Conservation (phyloP, 2,329 filamentous ascomycete genomes). For the Cercospora brassicicola region DNA sequence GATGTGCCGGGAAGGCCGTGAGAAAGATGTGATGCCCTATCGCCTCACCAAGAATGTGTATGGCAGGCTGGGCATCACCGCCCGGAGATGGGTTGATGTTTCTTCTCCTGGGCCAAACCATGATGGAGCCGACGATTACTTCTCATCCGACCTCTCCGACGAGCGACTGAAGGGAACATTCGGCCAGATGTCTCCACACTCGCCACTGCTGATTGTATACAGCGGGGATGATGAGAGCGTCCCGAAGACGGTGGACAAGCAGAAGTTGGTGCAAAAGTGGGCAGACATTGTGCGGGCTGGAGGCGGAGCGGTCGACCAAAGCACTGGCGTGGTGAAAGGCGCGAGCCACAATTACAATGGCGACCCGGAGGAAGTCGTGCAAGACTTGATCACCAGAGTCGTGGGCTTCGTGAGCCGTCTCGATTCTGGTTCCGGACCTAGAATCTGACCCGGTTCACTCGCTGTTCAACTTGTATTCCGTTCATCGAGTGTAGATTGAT, state of each 20-base stretch:
- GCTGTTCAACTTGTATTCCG: not conserved
- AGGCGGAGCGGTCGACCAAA: constrained; percentile 51
- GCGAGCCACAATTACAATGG: constrained; percentile 55
- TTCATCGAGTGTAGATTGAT: not conserved
- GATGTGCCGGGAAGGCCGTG: constrained; percentile 48
- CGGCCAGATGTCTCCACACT: constrained; percentile 54
- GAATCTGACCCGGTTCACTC: constrained; percentile 1
- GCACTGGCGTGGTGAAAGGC: constrained; percentile 49
- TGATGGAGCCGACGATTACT: constrained; percentile 79
- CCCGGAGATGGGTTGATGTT: constrained; percentile 60
- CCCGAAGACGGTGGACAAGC: constrained; percentile 59
- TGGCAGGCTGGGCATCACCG: constrained; percentile 50
- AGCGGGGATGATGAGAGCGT: constrained; percentile 68
- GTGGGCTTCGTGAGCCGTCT: constrained; percentile 45
- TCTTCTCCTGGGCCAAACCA: constrained; percentile 56
- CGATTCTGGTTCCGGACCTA: not conserved
- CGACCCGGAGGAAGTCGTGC: constrained; percentile 49
- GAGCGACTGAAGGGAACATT: constrained; percentile 64
- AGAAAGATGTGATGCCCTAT: constrained; percentile 56
- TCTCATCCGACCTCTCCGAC: constrained; percentile 73
- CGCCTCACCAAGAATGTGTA: constrained; percentile 35
- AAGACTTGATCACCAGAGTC: constrained; percentile 54
- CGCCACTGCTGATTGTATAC: constrained; percentile 64
- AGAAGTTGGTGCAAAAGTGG: constrained; percentile 60
- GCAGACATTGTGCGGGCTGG: constrained; percentile 45